A percentile compares a stretch with the other conserved stretches of the same genome.
These are phyloP conservation scores for Physcomitrium patens DNA, from an alignment of 225 moss, liverwort and hornwort genomes.

Conservation along the genomic window DNA sequence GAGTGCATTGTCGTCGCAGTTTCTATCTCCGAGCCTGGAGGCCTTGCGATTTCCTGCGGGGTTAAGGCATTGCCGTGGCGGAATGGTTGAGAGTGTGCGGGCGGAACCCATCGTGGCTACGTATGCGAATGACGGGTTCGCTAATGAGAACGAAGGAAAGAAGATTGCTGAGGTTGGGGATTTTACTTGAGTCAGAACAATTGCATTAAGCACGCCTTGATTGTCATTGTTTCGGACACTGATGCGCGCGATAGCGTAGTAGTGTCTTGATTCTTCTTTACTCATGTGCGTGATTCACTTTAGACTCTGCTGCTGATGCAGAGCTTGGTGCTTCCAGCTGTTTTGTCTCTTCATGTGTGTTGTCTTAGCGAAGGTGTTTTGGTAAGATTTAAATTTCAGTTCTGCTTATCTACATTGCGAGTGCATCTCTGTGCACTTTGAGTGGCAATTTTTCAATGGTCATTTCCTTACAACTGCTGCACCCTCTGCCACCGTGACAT, in stretches of 20 bases:
- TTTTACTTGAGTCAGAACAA: constrained; percentile 21
- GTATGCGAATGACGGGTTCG: constrained; percentile 49
- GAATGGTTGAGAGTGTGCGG: constrained; percentile 22
- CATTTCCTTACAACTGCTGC: too few relatives aligned
- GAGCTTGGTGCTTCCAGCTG: background rate
- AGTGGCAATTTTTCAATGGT: too few relatives aligned
- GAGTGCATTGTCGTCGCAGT: constrained; percentile 20
- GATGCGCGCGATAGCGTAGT: background rate
- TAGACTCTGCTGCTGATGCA: background rate
- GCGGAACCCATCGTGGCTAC: constrained; percentile 49
- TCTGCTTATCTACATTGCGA: too few relatives aligned
- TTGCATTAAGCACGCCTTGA: background rate
- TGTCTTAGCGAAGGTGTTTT: background rate
- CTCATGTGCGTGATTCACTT: background rate
- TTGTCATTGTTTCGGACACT: background rate
- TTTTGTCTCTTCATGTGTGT: background rate
- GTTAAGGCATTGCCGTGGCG: background rate
- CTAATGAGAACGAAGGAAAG: constrained; percentile 37
- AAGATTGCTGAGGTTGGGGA: constrained; percentile 55
- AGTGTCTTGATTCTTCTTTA: background rate
- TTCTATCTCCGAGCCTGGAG: constrained; percentile 28
- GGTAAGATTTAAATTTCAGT: too few relatives aligned
- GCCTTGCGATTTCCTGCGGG: constrained; percentile 28
- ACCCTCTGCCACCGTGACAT: too few relatives aligned
- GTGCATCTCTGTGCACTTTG: too few relatives aligned